Conservation (phyloP, 257 asterid species). For the Solanum corneliomulleri region DNA sequence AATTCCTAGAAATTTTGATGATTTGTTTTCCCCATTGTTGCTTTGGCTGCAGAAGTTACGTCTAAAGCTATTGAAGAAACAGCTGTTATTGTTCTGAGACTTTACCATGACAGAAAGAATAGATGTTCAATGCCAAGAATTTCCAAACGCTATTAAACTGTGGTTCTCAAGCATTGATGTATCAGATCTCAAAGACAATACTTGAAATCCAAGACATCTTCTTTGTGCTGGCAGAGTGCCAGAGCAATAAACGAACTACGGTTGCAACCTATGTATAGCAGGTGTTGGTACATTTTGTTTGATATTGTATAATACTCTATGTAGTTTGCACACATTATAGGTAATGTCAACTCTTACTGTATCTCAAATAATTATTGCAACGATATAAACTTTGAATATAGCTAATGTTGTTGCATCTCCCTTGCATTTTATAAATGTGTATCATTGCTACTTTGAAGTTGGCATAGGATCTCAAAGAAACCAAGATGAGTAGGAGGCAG, state of each 20-base stretch:
- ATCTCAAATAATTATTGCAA: not conserved
- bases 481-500: not conserved
- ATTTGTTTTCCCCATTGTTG: not conserved
- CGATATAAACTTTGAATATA: not conserved
- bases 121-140: slow-evolving; percentile 92
- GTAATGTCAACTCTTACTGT: not conserved
- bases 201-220: not conserved
- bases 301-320: not conserved
- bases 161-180: not conserved
- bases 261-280: not conserved
- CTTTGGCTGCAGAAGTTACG: slow-evolving; percentile 65
- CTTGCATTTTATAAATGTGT: not conserved
- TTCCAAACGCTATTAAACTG: slow-evolving; percentile 57
- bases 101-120: slow-evolving; percentile 77
- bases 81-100: slow-evolving; percentile 76
- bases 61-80: slow-evolving; percentile 97
- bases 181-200: not conserved
- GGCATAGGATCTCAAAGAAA: slow-evolving; percentile 8
- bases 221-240: not conserved
- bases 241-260: not conserved
- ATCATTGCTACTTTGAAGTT: not conserved
- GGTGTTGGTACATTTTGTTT: not conserved
- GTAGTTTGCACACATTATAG: not conserved
- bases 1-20: not conserved
- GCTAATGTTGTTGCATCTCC: not conserved